Percentiles rank a stretch among this genome's conserved stretches.
Evolutionary conservation across 768 basidiomycete species (phyloP).

Genomic region (Lyophyllum shimeji): DNA sequence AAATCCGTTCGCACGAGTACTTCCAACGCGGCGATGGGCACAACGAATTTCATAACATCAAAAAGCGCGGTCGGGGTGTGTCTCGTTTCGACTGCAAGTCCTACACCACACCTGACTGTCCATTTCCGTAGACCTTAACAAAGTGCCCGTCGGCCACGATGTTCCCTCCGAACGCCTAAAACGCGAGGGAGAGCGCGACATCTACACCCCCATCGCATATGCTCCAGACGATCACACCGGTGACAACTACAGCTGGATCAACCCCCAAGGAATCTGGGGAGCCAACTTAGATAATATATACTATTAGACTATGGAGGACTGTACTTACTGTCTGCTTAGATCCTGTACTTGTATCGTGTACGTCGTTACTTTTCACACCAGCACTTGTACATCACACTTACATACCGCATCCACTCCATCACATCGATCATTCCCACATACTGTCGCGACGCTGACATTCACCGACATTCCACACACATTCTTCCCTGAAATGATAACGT

Average conservation of each 20-base stretch:
- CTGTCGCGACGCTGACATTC: not conserved
- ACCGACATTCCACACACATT: not conserved
- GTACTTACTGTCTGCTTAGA: no score
- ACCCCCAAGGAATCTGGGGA: slow-evolving; percentile 27
- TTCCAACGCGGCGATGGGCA: slow-evolving; percentile 21
- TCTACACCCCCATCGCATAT: slow-evolving; percentile 18
- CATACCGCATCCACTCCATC: not conserved
- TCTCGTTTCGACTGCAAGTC: not conserved
- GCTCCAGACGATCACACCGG: slow-evolving; percentile 8
- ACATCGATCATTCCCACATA: no score
- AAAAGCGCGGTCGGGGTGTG: slow-evolving; percentile 12
- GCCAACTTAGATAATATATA: not conserved
- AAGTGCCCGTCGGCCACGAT: slow-evolving; percentile 7
- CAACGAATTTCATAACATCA: slow-evolving; percentile 20
- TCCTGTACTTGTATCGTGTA: not conserved
- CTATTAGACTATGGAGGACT: not conserved
- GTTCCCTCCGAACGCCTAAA: slow-evolving; percentile 4
- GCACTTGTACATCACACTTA: not conserved
- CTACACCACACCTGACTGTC: not conserved
- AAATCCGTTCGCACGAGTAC: slow-evolving; percentile 22
- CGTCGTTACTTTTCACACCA: not conserved
- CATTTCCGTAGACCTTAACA: slow-evolving; percentile 7
- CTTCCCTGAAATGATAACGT: not conserved
- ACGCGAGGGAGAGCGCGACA: slow-evolving; percentile 9
- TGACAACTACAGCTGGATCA: slow-evolving; percentile 26